These are phyloP conservation scores for Aristolochia fimbriata DNA, from an alignment of 164 flowering plant genomes.

Conservation along the genomic window DNA sequence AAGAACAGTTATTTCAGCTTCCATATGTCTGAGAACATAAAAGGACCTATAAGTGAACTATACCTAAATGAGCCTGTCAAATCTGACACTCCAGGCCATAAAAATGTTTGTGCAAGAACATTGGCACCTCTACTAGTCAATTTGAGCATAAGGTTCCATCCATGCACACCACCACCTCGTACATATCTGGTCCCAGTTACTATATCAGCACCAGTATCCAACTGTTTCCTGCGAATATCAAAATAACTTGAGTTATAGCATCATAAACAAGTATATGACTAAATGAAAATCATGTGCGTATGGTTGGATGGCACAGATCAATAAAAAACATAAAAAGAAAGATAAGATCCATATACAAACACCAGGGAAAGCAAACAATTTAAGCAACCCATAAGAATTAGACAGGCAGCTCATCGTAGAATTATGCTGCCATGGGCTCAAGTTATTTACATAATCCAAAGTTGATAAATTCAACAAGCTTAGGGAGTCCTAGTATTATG, in stretches of 20 bases:
- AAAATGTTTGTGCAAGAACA: slow-evolving; percentile 91
- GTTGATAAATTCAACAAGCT: background rate
- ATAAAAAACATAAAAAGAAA: no score
- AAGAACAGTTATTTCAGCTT: background rate
- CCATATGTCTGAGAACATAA: background rate
- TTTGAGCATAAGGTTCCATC: slow-evolving; percentile 99
- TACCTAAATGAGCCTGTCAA: slow-evolving; percentile 97
- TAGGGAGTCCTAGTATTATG: background rate
- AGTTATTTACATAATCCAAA: background rate
- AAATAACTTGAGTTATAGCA: background rate
- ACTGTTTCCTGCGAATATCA: slow-evolving; percentile 55
- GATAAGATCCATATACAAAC: no score
- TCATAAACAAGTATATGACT: background rate
- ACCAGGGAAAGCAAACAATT: no score
- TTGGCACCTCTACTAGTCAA: slow-evolving; percentile 97
- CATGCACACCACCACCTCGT: slow-evolving; percentile 93
- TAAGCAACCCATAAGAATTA: no score
- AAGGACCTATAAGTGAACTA: background rate
- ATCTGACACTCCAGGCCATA: slow-evolving; percentile 99
- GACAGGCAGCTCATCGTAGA: no score
- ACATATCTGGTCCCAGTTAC: slow-evolving; percentile 98
- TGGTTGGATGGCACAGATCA: no score
- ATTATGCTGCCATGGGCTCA: background rate
- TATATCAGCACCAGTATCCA: slow-evolving; percentile 82
- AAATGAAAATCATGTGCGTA: background rate